Evolutionary conservation across 768 basidiomycete genomes (phyloP).

Genomic region (Calocera viscosa): DNA sequence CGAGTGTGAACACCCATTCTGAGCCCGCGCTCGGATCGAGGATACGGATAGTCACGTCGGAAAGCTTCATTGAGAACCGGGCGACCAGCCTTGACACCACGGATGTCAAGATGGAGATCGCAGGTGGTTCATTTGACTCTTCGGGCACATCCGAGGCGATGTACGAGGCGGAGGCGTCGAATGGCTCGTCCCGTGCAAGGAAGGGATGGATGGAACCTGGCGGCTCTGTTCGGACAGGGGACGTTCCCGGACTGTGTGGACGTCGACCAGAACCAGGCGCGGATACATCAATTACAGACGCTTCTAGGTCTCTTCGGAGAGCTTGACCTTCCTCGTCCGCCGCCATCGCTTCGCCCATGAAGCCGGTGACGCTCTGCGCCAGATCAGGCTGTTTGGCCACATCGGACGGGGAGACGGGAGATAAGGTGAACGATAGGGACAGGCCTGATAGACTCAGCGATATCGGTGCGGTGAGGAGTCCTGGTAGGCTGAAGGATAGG

Average conservation of each 20-base stretch:
- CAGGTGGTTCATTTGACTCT: slow-evolving; percentile 25
- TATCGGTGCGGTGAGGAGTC: slow-evolving; percentile 61
- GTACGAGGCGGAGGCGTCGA: slow-evolving; percentile 35
- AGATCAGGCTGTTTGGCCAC: slow-evolving; percentile 12
- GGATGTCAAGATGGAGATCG: slow-evolving; percentile 67
- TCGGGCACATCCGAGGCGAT: slow-evolving; percentile 20
- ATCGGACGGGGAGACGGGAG: slow-evolving; percentile 1
- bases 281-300: neutral
- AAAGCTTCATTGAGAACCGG: slow-evolving; percentile 63
- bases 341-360: slow-evolving; percentile 5
- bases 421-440: slow-evolving; percentile 42
- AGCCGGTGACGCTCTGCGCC: neutral
- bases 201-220: slow-evolving; percentile 57
- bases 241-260: neutral
- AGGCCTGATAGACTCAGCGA: slow-evolving; percentile 57
- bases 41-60: slow-evolving; percentile 54
- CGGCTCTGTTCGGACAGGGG: slow-evolving; percentile 7
- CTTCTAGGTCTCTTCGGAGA: neutral
- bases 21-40: slow-evolving; percentile 37
- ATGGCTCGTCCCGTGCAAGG: slow-evolving; percentile 28
- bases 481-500: slow-evolving; percentile 51
- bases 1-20: neutral
- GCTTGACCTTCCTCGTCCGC: neutral
- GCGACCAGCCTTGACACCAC: slow-evolving; percentile 68
- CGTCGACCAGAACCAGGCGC: neutral